A percentile compares a stretch with the other conserved stretches of the same genome.
Evolutionary conservation across 176 grass and related monocot genomes (phyloP).

Genomic region (Oropetium thomaeum): DNA sequence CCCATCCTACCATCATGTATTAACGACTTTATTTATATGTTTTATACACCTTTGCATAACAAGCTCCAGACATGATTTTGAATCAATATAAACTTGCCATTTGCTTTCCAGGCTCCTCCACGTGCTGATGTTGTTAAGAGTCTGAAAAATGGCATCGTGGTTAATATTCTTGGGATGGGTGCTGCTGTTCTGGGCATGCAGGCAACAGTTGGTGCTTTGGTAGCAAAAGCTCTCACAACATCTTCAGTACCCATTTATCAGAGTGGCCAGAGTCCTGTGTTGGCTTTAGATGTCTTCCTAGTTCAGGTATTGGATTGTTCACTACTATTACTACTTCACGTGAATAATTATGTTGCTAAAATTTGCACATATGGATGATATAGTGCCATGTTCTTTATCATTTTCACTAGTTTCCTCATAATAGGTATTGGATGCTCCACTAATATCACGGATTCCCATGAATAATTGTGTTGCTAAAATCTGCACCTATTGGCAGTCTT

Average conservation of each 20-base stretch:
- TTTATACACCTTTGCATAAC: neutral
- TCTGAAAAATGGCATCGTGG: slow-evolving; percentile 79
- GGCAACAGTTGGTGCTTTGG: slow-evolving; percentile 88
- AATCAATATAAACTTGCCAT: neutral
- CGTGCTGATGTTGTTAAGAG: slow-evolving; percentile 82
- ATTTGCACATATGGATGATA: neutral
- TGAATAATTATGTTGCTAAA: neutral
- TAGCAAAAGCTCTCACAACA: slow-evolving; percentile 89
- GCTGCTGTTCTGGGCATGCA: slow-evolving; percentile 95
- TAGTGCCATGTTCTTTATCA: too few species aligned
- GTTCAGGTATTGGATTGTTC: slow-evolving; percentile 69
- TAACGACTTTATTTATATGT: neutral
- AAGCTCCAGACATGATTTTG: slow-evolving; percentile 2
- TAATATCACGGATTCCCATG: neutral
- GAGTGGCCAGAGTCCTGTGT: slow-evolving; percentile 70
- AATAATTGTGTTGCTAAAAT: neutral
- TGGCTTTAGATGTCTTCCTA: slow-evolving; percentile 94
- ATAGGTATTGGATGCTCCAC: slow-evolving; percentile 56
- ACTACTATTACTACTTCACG: neutral
- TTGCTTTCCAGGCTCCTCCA: slow-evolving; percentile 82
- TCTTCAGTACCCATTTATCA: slow-evolving; percentile 77
- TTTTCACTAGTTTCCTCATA: too few species aligned
- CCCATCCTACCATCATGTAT: neutral
- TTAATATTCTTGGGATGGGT: slow-evolving; percentile 90
- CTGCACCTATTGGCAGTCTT: neutral